phyloP scores from a whole-genome alignment of 164 flowering plant genomes.

The Aristolochia fimbriata region DNA sequence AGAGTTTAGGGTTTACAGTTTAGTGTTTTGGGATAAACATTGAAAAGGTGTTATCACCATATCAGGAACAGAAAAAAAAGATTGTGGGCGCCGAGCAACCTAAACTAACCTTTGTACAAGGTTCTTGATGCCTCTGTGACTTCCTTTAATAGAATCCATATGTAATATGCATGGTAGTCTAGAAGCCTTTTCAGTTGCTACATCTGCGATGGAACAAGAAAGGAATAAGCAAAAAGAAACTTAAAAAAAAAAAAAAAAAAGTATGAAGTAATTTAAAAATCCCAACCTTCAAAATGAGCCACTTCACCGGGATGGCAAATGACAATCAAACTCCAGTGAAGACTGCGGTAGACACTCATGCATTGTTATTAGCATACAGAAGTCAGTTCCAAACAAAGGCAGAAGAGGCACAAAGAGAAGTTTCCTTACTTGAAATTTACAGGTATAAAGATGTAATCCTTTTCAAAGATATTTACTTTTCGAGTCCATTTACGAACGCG shows the following conservation, averaged over 20 bases:
- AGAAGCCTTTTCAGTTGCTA: slow-evolving; percentile 20
- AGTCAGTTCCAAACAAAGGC: neutral
- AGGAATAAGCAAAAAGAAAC: neutral
- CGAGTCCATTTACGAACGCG: slow-evolving; percentile 98
- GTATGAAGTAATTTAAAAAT: neutral
- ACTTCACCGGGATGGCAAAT: slow-evolving; percentile 92
- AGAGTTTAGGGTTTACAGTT: too few species aligned
- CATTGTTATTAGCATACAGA: neutral
- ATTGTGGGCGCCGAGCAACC: too few species aligned
- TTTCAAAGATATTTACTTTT: slow-evolving; percentile 81
- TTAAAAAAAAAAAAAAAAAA: neutral
- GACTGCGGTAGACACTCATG: slow-evolving; percentile 31
- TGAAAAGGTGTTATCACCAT: neutral
- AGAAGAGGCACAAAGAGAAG: neutral
- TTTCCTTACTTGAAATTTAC: slow-evolving; percentile 80
- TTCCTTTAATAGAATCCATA: slow-evolving; percentile 94
- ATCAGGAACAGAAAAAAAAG: neutral
- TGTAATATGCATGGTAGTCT: slow-evolving; percentile 91
- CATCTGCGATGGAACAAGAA: slow-evolving; percentile 39
- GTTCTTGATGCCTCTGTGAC: slow-evolving; percentile 68
- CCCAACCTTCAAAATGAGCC: slow-evolving; percentile 43
- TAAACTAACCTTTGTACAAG: slow-evolving; percentile 69
- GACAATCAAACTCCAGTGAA: slow-evolving; percentile 91
- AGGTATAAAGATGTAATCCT: slow-evolving; percentile 85
- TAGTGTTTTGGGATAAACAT: neutral